Conservation (phyloP, 208 protist genomes). For the Leishmania major region DNA sequence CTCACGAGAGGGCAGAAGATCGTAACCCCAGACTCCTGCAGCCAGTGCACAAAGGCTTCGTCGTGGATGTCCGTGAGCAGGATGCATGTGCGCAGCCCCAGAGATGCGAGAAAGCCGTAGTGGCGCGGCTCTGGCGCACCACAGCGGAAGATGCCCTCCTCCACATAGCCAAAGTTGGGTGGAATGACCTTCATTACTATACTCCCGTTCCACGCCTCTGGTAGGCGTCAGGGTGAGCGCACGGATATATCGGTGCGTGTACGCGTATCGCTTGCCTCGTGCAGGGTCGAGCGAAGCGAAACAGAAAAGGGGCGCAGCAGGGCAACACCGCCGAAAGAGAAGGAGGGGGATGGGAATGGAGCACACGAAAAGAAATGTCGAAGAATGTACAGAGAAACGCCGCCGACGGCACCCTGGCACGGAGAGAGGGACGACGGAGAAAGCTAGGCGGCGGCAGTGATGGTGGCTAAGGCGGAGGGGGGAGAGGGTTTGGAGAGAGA, state of each 20-base stretch:
- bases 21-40: conserved; percentile 93
- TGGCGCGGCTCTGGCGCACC: conserved; percentile 96
- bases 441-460: not conserved
- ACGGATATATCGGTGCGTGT: not conserved
- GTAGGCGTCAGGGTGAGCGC: not conserved
- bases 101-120: conserved; percentile 96
- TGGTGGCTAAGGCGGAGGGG: not conserved
- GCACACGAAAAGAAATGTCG: too few relatives aligned
- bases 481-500: not conserved
- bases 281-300: not conserved
- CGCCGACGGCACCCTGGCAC: not conserved
- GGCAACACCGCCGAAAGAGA: not conserved
- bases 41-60: conserved; percentile 92
- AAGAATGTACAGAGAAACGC: not conserved
- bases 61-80: conserved; percentile 94
- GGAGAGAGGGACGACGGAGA: not conserved
- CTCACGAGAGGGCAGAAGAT: conserved; percentile 65
- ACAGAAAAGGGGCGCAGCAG: not conserved
- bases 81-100: conserved; percentile 96
- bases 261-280: not conserved
- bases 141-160: conserved; percentile 96
- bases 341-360: too few relatives aligned
- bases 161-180: conserved; percentile 97
- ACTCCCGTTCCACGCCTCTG: not conserved
- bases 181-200: conserved; percentile 91